These are phyloP conservation scores for Scleromitrula shiraiana DNA, from an alignment of 2,329 filamentous ascomycete genomes.

Conservation along the genomic window DNA sequence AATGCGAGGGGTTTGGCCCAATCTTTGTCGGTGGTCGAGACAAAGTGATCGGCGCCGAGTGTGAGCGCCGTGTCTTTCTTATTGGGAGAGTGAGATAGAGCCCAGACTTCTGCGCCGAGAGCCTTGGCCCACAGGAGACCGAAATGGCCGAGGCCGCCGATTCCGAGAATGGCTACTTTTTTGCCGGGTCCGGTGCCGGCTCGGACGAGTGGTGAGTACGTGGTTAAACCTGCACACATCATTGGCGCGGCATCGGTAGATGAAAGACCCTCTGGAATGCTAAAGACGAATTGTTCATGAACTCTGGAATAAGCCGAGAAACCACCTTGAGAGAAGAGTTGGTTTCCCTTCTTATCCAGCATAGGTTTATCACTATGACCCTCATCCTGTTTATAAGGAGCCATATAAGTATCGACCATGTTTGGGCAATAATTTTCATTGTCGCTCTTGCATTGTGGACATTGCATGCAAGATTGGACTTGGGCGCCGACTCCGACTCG, in stretches of 20 bases:
- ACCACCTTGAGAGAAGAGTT: conserved; percentile 42
- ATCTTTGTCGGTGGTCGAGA: conserved; percentile 48
- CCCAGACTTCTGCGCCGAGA: conserved; percentile 57
- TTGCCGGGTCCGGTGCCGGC: conserved; percentile 64
- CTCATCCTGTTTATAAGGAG: conserved; percentile 15
- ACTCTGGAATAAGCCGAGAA: conserved; percentile 42
- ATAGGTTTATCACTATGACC: conserved; percentile 7
- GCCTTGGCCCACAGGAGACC: conserved; percentile 64
- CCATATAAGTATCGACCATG: conserved; percentile 20
- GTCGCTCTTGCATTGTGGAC: conserved; percentile 40
- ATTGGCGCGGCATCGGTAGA: conserved; percentile 54
- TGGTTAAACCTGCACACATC: conserved; percentile 70
- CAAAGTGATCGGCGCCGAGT: conserved; percentile 52
- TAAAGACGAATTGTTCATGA: conserved; percentile 51
- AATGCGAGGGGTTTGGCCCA: conserved; percentile 50
- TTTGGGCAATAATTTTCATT: conserved; percentile 27
- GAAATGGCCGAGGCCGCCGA: conserved; percentile 64
- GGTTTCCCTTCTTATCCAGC: conserved; percentile 7
- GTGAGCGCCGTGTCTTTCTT: conserved; percentile 54
- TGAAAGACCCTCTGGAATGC: conserved; percentile 44
- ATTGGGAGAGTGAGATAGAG: conserved; percentile 49
- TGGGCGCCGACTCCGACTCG: conserved; percentile 47
- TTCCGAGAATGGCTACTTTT: conserved; percentile 58
- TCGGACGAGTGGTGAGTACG: conserved; percentile 60
- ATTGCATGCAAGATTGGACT: conserved; percentile 39